Conservation (phyloP, 495 filamentous ascomycete species). For the Podospora sp. region DNA sequence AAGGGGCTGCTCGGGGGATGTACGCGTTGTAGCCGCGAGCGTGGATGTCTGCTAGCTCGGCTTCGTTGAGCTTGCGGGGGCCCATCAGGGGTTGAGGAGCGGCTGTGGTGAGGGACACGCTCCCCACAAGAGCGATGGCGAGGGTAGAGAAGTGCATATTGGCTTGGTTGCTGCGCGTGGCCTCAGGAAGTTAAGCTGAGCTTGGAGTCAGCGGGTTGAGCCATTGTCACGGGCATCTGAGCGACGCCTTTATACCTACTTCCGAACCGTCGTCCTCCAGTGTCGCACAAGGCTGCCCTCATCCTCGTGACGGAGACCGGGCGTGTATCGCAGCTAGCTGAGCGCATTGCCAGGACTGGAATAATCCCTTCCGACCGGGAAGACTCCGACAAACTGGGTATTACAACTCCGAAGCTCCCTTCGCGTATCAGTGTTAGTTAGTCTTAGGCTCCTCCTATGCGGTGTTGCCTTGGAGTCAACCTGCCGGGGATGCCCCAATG, state of each 20-base stretch:
- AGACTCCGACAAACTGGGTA: no score
- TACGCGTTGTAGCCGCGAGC: background rate
- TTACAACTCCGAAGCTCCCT: background rate
- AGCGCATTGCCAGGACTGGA: no score
- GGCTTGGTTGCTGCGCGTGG: background rate
- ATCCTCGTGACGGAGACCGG: no score
- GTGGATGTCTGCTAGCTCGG: background rate
- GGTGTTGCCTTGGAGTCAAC: background rate
- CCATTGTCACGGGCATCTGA: no score
- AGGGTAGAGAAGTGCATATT: background rate
- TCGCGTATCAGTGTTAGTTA: background rate
- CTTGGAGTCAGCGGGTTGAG: no score
- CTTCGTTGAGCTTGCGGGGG: background rate
- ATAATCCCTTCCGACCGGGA: no score
- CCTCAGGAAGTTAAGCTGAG: background rate
- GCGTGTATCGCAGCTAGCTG: no score
- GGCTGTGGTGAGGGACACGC: background rate
- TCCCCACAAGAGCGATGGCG: background rate
- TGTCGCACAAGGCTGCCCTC: no score
- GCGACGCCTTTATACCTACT: no score
- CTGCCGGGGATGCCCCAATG: background rate
- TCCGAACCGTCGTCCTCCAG: no score
- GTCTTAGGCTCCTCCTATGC: background rate
- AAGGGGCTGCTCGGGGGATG: background rate
- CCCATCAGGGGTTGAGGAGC: background rate